Conservation (phyloP, 352 stramenopile genomes). For the Globisporangium canariense region DNA sequence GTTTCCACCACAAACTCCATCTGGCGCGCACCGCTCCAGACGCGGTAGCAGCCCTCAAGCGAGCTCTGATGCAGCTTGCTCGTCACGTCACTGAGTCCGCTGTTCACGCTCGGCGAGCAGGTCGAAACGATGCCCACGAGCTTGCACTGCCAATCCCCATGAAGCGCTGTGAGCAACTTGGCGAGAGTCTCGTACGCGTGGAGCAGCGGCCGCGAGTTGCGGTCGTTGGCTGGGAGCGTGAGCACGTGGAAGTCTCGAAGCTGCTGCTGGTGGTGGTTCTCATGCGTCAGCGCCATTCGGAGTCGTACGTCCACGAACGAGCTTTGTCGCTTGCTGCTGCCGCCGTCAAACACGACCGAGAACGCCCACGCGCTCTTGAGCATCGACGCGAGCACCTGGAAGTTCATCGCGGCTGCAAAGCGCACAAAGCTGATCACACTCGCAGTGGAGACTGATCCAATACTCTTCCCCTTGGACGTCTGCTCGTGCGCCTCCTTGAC, state of each 20-base stretch:
- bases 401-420: conserved; percentile 16
- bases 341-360: conserved; percentile 14
- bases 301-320: conserved; percentile 13
- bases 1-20: conserved; percentile 5
- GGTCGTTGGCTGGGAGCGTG: conserved; percentile 12
- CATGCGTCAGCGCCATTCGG: conserved; percentile 7
- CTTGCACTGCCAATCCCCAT: conserved; percentile 10
- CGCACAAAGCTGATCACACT: conserved; percentile 13
- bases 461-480: neutral
- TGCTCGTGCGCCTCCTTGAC: conserved; percentile 12
- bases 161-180: conserved; percentile 11
- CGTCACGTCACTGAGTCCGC: neutral
- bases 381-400: conserved; percentile 15
- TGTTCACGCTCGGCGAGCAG: neutral
- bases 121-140: conserved; percentile 12
- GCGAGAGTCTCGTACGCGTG: conserved; percentile 11
- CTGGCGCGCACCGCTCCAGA: conserved; percentile 17
- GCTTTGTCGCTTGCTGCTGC: conserved; percentile 1
- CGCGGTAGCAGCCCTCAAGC: conserved; percentile 11
- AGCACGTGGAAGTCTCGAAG: conserved; percentile 18
- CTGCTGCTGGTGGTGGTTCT: neutral
- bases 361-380: conserved; percentile 17
- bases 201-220: neutral
- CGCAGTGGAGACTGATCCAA: neutral
- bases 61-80: conserved; percentile 10